Evolutionary conservation across 805 yeast species (phyloP), one percentile per base, ranked within the genome.

Genomic region (Candida pseudofarinosa): DNA sequence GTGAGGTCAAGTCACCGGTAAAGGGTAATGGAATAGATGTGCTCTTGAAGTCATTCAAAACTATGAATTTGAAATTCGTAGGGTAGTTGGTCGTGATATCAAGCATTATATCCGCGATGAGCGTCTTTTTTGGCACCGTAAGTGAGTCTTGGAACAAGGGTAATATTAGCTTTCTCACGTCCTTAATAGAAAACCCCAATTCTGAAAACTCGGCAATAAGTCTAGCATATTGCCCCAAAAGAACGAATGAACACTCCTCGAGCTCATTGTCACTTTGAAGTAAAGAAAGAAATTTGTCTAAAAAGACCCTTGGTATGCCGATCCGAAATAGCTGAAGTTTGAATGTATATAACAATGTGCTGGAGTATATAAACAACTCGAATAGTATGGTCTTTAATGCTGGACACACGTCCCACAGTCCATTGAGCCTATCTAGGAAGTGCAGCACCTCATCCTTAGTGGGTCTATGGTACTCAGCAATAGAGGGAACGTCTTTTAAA

Each of bases 161-260:
- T 5, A 41, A 15, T 4, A 62, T 28, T 4, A 65, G 39, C 33
- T 44, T 47, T 37, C 53, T 48, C 35, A 65, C 41, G 17, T 38
- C 43, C 19, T 45, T 45, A 1, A 56, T 50, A 35, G 57, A 58
- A 46, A 69, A 62, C 2, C 75, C 75, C 19, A 69, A 49, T 44
- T 67, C 70, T 35, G 60, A 44, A 32, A 69, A 56, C 7, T 47
- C 39, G 1, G 60, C 37, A 7, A 63, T 44, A n/a, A 67, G 45
- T 13, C 61, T 48, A 18, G 49, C 37, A 34, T 55, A 50, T 33
- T 56, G 63, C 35, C 45, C 49, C n/a, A 53, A 31, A 1, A 50
- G 16, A 15, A 49, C 43, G 0, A 54, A 52, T 13, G 37, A 44
- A 7, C 45, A 37, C 10, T 18, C 13, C 5, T 45, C 49, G 2